These are phyloP conservation scores for Babesia ovis DNA, from an alignment of 169 alveolate genomes.

Conservation along the genomic window DNA sequence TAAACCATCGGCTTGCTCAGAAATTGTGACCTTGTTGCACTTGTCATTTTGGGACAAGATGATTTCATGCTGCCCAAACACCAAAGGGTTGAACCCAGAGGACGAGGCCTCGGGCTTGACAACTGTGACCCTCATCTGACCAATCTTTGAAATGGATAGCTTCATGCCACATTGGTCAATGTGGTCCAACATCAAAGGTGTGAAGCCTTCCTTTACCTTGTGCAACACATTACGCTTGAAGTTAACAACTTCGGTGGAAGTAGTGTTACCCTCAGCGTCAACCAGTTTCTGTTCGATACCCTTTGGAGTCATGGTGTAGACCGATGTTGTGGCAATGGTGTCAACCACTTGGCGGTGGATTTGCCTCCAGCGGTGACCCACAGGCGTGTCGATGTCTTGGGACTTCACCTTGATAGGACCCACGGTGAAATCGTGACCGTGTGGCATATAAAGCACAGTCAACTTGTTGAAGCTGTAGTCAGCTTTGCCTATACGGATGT, in stretches of 20 bases:
- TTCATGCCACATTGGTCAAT: constrained; percentile 1
- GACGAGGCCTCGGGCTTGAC: not conserved
- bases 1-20: constrained; percentile 6
- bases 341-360: not conserved
- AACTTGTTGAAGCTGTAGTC: constrained; percentile 10
- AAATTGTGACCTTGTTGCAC: constrained; percentile 11
- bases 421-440: constrained; percentile 6
- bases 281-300: constrained; percentile 4
- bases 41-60: constrained; percentile 1
- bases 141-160: constrained; percentile 7
- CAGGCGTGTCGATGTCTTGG: not conserved
- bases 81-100: constrained; percentile 37
- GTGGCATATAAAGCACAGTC: not conserved
- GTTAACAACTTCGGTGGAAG: not conserved
- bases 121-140: not conserved
- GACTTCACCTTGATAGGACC: not conserved
- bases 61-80: constrained; percentile 63
- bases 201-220: not conserved
- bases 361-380: constrained; percentile 31
- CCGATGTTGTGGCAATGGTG: not conserved
- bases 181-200: constrained; percentile 34
- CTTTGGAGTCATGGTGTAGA: constrained; percentile 30
- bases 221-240: not conserved
- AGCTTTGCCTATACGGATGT: constrained; percentile 9
- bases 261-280: not conserved